Evolutionary conservation across 371 early-diverging fungal genomes (phyloP), one percentile per base, ranked within the genome.

Genomic region (Lichtheimia ornata): DNA sequence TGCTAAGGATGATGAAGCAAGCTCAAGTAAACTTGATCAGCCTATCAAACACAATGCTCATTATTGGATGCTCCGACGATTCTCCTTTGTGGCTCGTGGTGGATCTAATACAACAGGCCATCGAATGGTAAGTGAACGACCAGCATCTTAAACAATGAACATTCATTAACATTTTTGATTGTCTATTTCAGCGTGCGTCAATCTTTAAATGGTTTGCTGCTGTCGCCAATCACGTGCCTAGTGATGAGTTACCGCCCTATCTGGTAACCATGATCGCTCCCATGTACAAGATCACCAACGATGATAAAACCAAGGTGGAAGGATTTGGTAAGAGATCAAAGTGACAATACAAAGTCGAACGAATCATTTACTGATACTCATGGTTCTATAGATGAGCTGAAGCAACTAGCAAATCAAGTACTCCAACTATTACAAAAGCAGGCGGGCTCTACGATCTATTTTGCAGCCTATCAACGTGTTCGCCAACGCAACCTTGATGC

Each of bases 171-270:
- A 40, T 15, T 44, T 0, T 56, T 53, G n/a, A 50, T 57, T 51
- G 12, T 27, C 40, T 15, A 24, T 52, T 27, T 18, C 71, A 93
- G 86, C 85, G 94, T 47, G 85, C 84, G 4, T 84, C 83, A 45
- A 84, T 92, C 40, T 96, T 94, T 78, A 90, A 93, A 68, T 91
- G 88, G 86, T 94, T 93, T 80, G 97, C 96, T n/a, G 96, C 95
- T 11, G 84, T 96, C 68, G 69, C 86, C 35, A 83, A 84, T 40
- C 73, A 81, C 25, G 81, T 95, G 43, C 80, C 82, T 0, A 44
- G 85, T 4, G 71, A 80, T 4, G 81, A 87, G 22, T 70, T 91
- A 24, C 64, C 68, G 22, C 82, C 88, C 2, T 92, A 91, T 63
- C 61, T 94, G 43, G 66, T 82, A 58, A 82, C 91, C 0, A 88